These are phyloP conservation scores for Pythium aristosporum DNA, from an alignment of 352 stramenopile genomes.

Conservation along the genomic window DNA sequence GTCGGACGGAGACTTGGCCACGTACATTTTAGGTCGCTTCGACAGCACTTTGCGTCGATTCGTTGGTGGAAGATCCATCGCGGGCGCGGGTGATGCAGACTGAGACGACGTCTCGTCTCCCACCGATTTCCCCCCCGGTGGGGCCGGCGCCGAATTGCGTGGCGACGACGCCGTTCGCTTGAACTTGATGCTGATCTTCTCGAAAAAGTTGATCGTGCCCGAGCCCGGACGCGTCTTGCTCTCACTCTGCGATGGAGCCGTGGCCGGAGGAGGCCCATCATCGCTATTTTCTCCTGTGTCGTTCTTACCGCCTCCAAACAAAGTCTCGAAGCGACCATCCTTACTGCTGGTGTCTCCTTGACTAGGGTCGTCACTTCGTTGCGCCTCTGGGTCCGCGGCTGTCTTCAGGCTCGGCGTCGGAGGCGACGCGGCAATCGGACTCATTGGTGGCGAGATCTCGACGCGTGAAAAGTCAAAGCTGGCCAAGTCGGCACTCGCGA, in stretches of 20 bases:
- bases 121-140: neutral
- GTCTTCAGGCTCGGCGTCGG: constrained; percentile 23
- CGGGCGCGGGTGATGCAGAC: neutral
- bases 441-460: constrained; percentile 16
- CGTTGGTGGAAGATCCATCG: constrained; percentile 13
- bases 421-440: constrained; percentile 25
- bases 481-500: constrained; percentile 46
- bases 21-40: constrained; percentile 76
- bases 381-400: neutral
- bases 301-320: constrained; percentile 17
- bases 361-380: neutral
- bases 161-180: constrained; percentile 56
- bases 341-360: constrained; percentile 13
- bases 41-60: constrained; percentile 43
- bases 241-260: constrained; percentile 20
- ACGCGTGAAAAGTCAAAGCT: constrained; percentile 54
- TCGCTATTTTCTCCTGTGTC: constrained; percentile 36
- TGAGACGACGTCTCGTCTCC: constrained; percentile 2
- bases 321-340: constrained; percentile 7
- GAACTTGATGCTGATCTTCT: constrained; percentile 82
- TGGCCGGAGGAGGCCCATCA: neutral
- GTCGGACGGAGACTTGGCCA: constrained; percentile 56
- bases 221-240: constrained; percentile 26
- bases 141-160: constrained; percentile 15
- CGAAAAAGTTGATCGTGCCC: constrained; percentile 77